Conservation (phyloP, 2,329 filamentous ascomycete species). For the Trichoderma sp. region DNA sequence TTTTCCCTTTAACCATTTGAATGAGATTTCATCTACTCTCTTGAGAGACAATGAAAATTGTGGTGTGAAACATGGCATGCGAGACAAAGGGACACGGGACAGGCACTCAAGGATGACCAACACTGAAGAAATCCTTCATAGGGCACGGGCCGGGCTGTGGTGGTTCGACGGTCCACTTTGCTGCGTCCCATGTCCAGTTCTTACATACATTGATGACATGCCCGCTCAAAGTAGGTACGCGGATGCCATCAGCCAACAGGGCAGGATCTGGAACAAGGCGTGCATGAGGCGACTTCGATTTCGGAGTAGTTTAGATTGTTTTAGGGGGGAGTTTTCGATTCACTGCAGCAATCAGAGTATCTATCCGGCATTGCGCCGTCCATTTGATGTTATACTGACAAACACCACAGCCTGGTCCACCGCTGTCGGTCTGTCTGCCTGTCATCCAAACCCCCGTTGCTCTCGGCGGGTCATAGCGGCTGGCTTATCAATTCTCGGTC, state of each 20-base stretch:
- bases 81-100: slow-evolving; percentile 24
- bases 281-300: background rate
- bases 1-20: background rate
- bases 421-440: background rate
- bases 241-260: background rate
- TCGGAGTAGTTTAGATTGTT: background rate
- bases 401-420: background rate
- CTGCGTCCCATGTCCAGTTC: background rate
- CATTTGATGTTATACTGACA: background rate
- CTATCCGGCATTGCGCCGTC: background rate
- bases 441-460: slow-evolving; percentile 5
- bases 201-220: background rate
- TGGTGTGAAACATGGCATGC: slow-evolving; percentile 24
- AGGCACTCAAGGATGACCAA: slow-evolving; percentile 16
- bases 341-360: no score
- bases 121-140: slow-evolving; percentile 12
- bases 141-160: slow-evolving; percentile 17
- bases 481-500: slow-evolving; percentile 13
- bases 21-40: background rate
- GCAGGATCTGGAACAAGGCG: background rate
- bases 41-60: background rate
- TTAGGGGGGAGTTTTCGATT: background rate
- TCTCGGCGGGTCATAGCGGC: background rate
- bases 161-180: slow-evolving; percentile 15
- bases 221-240: background rate